These are phyloP conservation scores for Backusella mclennaniae DNA, from an alignment of 192 early-diverging fungal genomes.

Conservation along the genomic window DNA sequence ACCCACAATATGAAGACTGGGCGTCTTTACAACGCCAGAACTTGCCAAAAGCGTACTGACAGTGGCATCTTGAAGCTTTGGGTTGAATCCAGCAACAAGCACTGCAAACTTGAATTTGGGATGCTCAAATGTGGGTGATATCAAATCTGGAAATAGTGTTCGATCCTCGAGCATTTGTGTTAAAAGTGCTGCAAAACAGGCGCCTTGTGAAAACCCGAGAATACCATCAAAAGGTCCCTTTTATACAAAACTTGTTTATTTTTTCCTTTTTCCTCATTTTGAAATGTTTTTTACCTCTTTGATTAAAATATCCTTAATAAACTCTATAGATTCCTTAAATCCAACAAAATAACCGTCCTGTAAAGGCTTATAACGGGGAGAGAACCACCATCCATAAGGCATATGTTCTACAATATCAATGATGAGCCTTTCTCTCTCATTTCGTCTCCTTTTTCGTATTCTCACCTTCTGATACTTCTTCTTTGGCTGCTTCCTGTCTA, in stretches of 20 bases:
- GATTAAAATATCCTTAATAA: conserved; percentile 36
- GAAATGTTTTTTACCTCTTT: conserved; percentile 33
- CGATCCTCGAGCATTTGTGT: conserved; percentile 34
- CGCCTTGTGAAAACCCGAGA: conserved; percentile 52
- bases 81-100: conserved; percentile 40
- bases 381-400: conserved; percentile 19
- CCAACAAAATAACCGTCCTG: conserved; percentile 32
- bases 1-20: conserved; percentile 34
- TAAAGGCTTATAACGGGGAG: conserved; percentile 8
- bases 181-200: conserved; percentile 44
- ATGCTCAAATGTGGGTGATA: conserved; percentile 35
- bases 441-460: no score
- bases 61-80: neutral
- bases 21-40: conserved; percentile 1
- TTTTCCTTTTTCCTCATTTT: neutral
- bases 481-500: conserved; percentile 25
- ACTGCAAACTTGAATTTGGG: conserved; percentile 42
- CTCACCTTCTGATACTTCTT: conserved; percentile 35
- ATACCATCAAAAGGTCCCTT: conserved; percentile 55
- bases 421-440: neutral
- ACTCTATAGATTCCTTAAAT: conserved; percentile 40
- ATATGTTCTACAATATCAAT: neutral
- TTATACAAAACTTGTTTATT: neutral
- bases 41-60: neutral
- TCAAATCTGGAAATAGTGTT: conserved; percentile 12